Conservation (phyloP, 2,329 filamentous ascomycete species). For the Eutypa lata region DNA sequence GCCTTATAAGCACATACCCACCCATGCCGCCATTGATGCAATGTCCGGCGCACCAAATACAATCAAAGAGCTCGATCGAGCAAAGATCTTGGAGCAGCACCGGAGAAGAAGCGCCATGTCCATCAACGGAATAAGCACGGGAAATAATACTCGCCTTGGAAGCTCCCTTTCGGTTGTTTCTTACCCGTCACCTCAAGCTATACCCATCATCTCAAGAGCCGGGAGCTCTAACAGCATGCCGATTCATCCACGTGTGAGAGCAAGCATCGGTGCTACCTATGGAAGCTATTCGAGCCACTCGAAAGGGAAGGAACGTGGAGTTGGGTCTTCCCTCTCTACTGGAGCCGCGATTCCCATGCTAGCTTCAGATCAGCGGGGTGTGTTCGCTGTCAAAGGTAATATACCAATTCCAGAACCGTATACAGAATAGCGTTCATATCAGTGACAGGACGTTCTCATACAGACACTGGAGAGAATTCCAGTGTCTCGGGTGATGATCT, state of each 20-base stretch:
- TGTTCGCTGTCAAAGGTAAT: slow-evolving; percentile 19
- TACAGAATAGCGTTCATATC: slow-evolving; percentile 6
- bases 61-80: slow-evolving; percentile 46
- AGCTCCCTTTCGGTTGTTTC: slow-evolving; percentile 46
- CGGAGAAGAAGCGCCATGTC: slow-evolving; percentile 46
- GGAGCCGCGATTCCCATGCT: slow-evolving; percentile 10
- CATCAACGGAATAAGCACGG: slow-evolving; percentile 37
- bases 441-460: slow-evolving; percentile 7
- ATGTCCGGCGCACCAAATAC: slow-evolving; percentile 50
- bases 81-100: slow-evolving; percentile 49
- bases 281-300: slow-evolving; percentile 10
- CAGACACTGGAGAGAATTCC: slow-evolving; percentile 12
- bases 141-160: slow-evolving; percentile 38
- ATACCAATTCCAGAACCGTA: slow-evolving; percentile 2
- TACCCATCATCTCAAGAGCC: slow-evolving; percentile 35
- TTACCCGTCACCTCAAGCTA: slow-evolving; percentile 40
- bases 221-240: slow-evolving; percentile 43
- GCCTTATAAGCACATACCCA: slow-evolving; percentile 61
- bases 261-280: slow-evolving; percentile 16
- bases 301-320: slow-evolving; percentile 26
- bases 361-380: slow-evolving; percentile 13
- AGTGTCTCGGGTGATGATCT: slow-evolving; percentile 19
- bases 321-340: slow-evolving; percentile 8
- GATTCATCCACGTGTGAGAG: slow-evolving; percentile 17
- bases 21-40: slow-evolving; percentile 58